Base-by-base conservation (phyloP, 108 stramenopile species). In the Schizochytrium sp. region DNA sequence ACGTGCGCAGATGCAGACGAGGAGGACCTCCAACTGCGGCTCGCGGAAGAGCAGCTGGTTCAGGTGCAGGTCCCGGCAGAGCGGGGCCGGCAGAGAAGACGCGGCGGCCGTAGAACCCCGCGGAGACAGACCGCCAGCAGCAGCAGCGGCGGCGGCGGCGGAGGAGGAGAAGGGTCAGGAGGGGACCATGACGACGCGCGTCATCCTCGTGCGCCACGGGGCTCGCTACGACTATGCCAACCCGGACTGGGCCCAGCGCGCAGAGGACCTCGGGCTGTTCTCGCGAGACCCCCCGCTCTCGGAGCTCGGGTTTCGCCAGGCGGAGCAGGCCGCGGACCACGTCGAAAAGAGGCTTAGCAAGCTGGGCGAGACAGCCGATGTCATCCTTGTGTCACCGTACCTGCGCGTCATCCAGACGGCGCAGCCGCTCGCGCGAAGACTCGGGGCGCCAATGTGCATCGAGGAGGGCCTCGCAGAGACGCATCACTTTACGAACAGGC, bases 201-300 rank as follows among this genome's bases (percentile, higher is more conserved):
- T 69, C 63, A 69, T 83, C 76, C 18, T 83, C 8, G 76, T 83
- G 45, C 76, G 76, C n/a, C 76, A 83, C 23, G 76, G 76, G 43
- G 76, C 45, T 6, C 76, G 76, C 76, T 53, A 45, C 25, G 76
- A 83, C 76, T 83, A 83, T 45, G 51, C 51, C 23, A 53, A 53
- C 76, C 76, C 76, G 48, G 76, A 83, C 28, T 83, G 76, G 76
- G 48, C 48, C 12, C 10, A 21, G 48, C 48, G 51, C 45, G 76
- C 76, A 12, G 76, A 47, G 4, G 19, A 23, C 19, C 51, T 83
- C 23, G 76, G 76, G 19, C 76, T 83, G 48, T 45, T 45, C 4
- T 18, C 51, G 45, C 76, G 76, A 12, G 76, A 83, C 51, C 76
- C 76, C 12, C 76, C 76, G n/a, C 76, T 83, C 18, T 83, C 76